Evolutionary conservation across 1,284 basidiomycete species (phyloP).

Genomic region (Ustilago tritici): DNA sequence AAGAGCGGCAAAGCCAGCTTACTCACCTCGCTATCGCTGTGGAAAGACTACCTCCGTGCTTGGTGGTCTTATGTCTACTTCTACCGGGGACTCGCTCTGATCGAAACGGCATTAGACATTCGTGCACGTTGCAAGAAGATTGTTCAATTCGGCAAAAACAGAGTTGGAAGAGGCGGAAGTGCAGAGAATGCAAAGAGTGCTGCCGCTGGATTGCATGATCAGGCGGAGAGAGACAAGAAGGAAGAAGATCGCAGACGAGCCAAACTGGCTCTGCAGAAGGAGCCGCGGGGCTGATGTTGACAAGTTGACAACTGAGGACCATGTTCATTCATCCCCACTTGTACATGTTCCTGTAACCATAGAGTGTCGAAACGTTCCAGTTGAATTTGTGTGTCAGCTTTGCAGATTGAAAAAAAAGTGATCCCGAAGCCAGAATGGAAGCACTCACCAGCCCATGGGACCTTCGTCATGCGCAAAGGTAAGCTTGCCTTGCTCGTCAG

Average conservation of each 20-base stretch:
- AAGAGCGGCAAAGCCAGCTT: constrained; percentile 28
- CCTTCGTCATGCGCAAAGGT: constrained; percentile 44
- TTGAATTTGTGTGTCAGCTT: not conserved
- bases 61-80: constrained; percentile 64
- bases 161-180: constrained; percentile 40
- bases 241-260: constrained; percentile 48
- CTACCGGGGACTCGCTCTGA: constrained; percentile 62
- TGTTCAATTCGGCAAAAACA: constrained; percentile 43
- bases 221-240: constrained; percentile 38
- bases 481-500: constrained; percentile 41
- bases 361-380: constrained; percentile 11
- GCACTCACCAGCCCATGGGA: constrained; percentile 53
- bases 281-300: constrained; percentile 11
- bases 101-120: constrained; percentile 62
- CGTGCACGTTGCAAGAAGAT: constrained; percentile 48
- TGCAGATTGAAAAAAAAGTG: not conserved
- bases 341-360: constrained; percentile 60
- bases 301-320: not conserved
- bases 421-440: not conserved
- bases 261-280: constrained; percentile 34
- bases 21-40: constrained; percentile 34
- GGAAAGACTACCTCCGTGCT: constrained; percentile 73
- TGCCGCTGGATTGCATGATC: constrained; percentile 53
- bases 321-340: constrained; percentile 39
- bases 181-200: constrained; percentile 48